A percentile compares a stretch with the other conserved stretches of the same genome.
These are phyloP conservation scores for Lupinus albus DNA, from an alignment of 306 rosid species.

Conservation along the genomic window DNA sequence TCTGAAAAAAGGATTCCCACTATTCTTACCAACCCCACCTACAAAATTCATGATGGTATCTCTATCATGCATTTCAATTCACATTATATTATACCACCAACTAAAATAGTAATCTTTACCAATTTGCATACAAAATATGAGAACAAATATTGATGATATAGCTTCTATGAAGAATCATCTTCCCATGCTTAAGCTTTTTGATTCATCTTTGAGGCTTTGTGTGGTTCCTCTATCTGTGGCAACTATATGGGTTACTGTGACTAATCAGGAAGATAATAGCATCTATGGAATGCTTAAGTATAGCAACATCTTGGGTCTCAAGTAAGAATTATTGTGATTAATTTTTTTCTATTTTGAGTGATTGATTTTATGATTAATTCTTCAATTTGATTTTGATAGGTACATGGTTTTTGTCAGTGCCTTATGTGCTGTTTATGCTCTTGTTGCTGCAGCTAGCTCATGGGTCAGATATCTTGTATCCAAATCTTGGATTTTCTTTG, in stretches of 20 bases:
- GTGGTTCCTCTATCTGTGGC: constrained; percentile 69
- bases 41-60: neutral
- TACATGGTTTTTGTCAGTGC: constrained; percentile 66
- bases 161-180: constrained; percentile 18
- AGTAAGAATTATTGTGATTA: constrained; percentile 45
- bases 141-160: constrained; percentile 36
- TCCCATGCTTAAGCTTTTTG: constrained; percentile 58
- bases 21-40: constrained; percentile 57
- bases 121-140: constrained; percentile 40
- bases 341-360: neutral
- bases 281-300: constrained; percentile 65
- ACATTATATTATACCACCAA: neutral
- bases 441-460: constrained; percentile 55
- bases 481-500: constrained; percentile 82
- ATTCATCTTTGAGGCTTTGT: constrained; percentile 60
- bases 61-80: neutral
- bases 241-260: constrained; percentile 71
- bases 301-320: constrained; percentile 66
- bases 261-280: constrained; percentile 63
- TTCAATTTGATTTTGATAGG: too few relatives aligned
- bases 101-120: constrained; percentile 1
- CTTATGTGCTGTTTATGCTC: constrained; percentile 66
- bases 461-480: constrained; percentile 55
- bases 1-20: constrained; percentile 52
- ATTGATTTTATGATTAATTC: neutral